Percentiles rank a stretch among this genome's conserved stretches.
phyloP scores from a whole-genome alignment of 2,329 filamentous ascomycete species.

The Diaporthe eres region DNA sequence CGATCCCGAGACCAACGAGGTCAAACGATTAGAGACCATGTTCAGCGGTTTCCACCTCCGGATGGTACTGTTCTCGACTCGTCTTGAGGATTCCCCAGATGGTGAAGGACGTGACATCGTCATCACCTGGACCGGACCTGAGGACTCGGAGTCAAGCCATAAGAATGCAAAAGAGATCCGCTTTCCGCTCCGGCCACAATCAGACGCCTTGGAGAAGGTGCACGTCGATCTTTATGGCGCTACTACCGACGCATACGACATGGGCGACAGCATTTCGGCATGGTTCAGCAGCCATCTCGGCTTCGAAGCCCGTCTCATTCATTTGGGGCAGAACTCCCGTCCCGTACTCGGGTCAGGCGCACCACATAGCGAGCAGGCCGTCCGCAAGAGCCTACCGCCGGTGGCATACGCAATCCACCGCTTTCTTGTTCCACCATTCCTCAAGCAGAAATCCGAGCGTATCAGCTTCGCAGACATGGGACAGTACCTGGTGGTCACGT shows the following conservation, averaged over 20 bases:
- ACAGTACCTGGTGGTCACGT: constrained; percentile 8
- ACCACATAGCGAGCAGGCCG: constrained; percentile 8
- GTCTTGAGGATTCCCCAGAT: constrained; percentile 16
- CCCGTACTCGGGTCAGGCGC: constrained; percentile 10
- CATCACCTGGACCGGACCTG: constrained; percentile 12
- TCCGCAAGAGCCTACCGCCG: constrained; percentile 18
- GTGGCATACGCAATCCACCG: neutral
- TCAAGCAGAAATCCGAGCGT: neutral
- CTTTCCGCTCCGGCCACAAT: neutral
- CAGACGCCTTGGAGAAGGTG: neutral
- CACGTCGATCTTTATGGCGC: neutral
- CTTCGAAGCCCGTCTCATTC: constrained; percentile 20
- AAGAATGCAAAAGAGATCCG: constrained; percentile 11
- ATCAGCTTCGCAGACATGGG: constrained; percentile 25
- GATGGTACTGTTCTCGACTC: constrained; percentile 18
- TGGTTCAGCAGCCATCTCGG: constrained; percentile 21
- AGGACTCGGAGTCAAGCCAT: neutral
- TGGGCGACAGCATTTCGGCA: constrained; percentile 17
- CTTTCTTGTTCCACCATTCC: neutral
- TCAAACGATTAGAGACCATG: neutral
- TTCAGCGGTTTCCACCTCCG: constrained; percentile 25
- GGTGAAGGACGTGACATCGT: neutral
- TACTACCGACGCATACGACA: constrained; percentile 16
- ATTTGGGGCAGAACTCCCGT: constrained; percentile 18
- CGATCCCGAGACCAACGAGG: constrained; percentile 5